phyloP scores from a whole-genome alignment of 2,329 filamentous ascomycete species.

The Aspergillus pseudonomiae region DNA sequence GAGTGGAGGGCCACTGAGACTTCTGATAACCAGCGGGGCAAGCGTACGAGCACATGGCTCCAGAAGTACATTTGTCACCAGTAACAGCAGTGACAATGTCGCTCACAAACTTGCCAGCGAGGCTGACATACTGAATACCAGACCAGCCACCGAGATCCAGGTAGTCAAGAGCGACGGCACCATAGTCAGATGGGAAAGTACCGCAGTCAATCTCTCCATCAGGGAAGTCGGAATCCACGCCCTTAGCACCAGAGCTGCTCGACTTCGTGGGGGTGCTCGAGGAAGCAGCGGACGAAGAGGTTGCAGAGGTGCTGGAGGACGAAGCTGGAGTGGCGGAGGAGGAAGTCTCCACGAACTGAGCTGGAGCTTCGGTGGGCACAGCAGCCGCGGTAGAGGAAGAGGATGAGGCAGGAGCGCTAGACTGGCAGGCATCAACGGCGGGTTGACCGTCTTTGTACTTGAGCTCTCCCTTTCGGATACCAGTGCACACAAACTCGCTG shows the following conservation, averaged over 20 bases:
- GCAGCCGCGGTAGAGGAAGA: conserved; percentile 33
- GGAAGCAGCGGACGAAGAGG: conserved; percentile 15
- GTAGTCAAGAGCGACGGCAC: conserved; percentile 71
- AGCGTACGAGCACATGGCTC: conserved; percentile 85
- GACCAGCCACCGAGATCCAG: conserved; percentile 74
- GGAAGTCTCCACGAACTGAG: conserved; percentile 56
- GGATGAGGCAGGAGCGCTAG: conserved; percentile 37
- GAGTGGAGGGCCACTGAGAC: conserved; percentile 79
- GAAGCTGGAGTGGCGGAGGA: conserved; percentile 22
- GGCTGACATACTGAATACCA: conserved; percentile 70
- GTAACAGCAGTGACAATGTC: conserved; percentile 66
- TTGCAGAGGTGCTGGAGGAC: conserved; percentile 20
- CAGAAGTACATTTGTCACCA: conserved; percentile 63
- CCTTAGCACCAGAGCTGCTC: conserved; percentile 45
- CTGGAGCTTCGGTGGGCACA: conserved; percentile 38
- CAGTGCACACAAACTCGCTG: conserved; percentile 65
- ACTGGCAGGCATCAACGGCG: conserved; percentile 55
- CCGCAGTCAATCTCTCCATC: conserved; percentile 72
- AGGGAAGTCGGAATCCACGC: conserved; percentile 71
- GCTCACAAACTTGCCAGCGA: conserved; percentile 58
- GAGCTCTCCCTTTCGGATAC: conserved; percentile 69
- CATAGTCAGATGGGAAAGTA: conserved; percentile 78
- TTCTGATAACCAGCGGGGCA: conserved; percentile 93
- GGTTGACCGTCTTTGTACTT: conserved; percentile 68
- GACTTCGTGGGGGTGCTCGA: conserved; percentile 33